These are phyloP conservation scores for Monilinia laxa DNA, from an alignment of 2,329 filamentous ascomycete species.

Conservation along the genomic window DNA sequence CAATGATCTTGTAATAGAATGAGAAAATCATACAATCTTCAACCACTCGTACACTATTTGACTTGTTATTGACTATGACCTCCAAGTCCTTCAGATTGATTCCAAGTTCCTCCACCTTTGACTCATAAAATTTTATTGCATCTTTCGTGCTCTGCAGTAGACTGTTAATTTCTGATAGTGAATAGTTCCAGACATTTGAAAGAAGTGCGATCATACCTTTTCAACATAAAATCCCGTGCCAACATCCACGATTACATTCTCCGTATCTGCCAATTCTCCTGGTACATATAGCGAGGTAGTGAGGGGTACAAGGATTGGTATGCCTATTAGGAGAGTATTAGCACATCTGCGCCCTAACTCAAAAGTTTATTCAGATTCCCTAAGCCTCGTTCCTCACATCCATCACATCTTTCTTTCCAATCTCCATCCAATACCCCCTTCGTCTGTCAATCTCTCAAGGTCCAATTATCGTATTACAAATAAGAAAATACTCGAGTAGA, in stretches of 20 bases:
- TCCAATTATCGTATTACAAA: too few species aligned
- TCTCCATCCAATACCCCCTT: too few species aligned
- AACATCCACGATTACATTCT: conserved; percentile 84
- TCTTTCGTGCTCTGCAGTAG: conserved; percentile 51
- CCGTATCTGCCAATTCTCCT: conserved; percentile 70
- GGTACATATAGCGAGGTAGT: conserved; percentile 94
- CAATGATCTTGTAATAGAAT: conserved; percentile 10
- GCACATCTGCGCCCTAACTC: not conserved
- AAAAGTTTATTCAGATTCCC: too few species aligned
- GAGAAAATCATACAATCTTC: conserved; percentile 68
- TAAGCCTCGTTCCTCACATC: not conserved
- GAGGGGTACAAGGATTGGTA: conserved; percentile 80
- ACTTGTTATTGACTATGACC: conserved; percentile 71
- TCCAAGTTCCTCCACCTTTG: conserved; percentile 65
- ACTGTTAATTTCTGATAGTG: not conserved
- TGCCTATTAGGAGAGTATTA: conserved; percentile 39
- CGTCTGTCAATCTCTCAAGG: too few species aligned
- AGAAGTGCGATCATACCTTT: conserved; percentile 58
- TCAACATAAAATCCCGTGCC: conserved; percentile 94
- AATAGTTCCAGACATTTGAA: not conserved
- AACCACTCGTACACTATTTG: conserved; percentile 77
- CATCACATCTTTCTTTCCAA: not conserved
- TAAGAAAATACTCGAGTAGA: too few species aligned
- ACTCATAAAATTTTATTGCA: conserved; percentile 65
- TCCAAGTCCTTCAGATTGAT: conserved; percentile 67